Conservation (phyloP, 352 stramenopile species). For the Globisporangium heterothallicum region DNA sequence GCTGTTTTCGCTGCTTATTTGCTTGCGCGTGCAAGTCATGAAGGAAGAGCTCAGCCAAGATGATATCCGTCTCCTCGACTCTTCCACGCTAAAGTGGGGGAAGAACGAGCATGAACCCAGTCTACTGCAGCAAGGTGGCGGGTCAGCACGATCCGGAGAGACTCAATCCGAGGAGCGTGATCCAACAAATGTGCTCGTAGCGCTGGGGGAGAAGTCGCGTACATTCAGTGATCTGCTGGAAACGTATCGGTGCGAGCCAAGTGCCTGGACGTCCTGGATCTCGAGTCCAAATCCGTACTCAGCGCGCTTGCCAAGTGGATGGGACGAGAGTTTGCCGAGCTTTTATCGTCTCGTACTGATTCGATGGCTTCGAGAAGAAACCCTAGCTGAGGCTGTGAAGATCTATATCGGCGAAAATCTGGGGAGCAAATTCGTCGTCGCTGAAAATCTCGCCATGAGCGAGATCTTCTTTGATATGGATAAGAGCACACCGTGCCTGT, state of each 20-base stretch:
- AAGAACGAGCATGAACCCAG: background rate
- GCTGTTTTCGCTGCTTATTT: conserved; percentile 58
- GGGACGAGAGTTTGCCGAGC: conserved; percentile 20
- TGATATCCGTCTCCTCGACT: conserved; percentile 37
- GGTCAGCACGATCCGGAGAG: background rate
- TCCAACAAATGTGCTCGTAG: conserved; percentile 20
- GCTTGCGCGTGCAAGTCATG: conserved; percentile 48
- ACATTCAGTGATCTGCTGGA: conserved; percentile 31
- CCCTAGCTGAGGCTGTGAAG: conserved; percentile 25
- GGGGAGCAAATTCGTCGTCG: conserved; percentile 18
- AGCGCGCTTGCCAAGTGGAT: conserved; percentile 27
- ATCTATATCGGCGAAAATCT: conserved; percentile 41
- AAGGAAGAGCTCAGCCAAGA: conserved; percentile 24
- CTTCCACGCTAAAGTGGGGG: conserved; percentile 5
- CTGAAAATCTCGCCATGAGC: conserved; percentile 22
- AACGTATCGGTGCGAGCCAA: conserved; percentile 36
- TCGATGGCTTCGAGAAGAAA: conserved; percentile 53
- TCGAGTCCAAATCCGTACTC: conserved; percentile 31
- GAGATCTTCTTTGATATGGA: conserved; percentile 55
- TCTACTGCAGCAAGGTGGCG: background rate
- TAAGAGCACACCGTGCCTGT: conserved; percentile 60
- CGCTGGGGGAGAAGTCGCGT: conserved; percentile 16
- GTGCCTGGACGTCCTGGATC: conserved; percentile 38
- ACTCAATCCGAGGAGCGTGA: conserved; percentile 4
- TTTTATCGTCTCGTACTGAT: conserved; percentile 60